Base-by-base conservation (phyloP, 2,329 filamentous ascomycete genomes). In the Penicillium sp. region DNA sequence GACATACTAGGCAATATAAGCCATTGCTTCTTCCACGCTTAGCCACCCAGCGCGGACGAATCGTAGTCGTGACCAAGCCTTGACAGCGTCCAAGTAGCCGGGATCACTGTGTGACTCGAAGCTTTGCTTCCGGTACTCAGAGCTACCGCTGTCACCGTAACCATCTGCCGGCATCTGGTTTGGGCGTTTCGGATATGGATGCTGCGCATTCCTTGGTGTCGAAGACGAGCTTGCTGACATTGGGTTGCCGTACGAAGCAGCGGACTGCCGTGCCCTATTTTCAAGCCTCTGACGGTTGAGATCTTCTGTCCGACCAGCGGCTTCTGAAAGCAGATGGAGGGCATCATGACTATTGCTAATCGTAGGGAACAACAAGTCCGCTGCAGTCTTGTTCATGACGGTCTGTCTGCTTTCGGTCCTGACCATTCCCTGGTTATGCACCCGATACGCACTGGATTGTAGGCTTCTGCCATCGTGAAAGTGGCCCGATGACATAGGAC, bases 11-110 rank as follows among this genome's bases (percentile, higher is more conserved):
- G 92, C 87, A 61, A 99, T 90, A 68, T 97, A 97, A 45, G 88
- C 86, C 71, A 97, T 92, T 21, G 91, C 93, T 73, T 99, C 94
- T 62, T 89, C 86, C 0, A 93, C 89, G 0, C 91, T 96, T 71
- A 99, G 94, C 93, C 93, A 97, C 9, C 94, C 94, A 8, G 91
- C 91, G 54, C 91, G 86, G n/a, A 97, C 93, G 69, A 97, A 97
- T 45, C 92, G 87, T 70, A 97, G 92, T 61, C 91, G 82, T 1
- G 87, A 85, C 94, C 94, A 99, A n/a, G 91, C 88, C 65, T 85
- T 86, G 59, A 96, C 76, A 0, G 92, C 92, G 57, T 89, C 84
- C 43, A 82, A 76, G 63, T 69, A 73, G 28, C 73, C 70, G 3
- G 71, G 63, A 57, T 77, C 72, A 47, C 69, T 67, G n/a, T 65